A percentile compares a stretch with the other conserved stretches of the same genome.
phyloP scores from a whole-genome alignment of 345 rosid species.

The Odontarrhena argentea region DNA sequence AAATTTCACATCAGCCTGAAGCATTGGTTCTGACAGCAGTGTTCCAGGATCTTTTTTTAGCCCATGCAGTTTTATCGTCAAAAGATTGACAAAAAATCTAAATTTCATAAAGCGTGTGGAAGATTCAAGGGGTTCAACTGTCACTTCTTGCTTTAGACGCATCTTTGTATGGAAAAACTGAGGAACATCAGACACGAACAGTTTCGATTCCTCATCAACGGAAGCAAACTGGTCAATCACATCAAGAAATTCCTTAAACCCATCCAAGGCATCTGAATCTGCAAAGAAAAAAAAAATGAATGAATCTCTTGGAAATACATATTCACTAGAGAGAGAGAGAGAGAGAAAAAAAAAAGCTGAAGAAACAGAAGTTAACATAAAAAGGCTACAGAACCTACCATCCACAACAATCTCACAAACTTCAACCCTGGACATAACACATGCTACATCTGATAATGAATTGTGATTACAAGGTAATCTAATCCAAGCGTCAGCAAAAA shows the following conservation, averaged over 20 bases:
- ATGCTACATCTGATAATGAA: slow-evolving; percentile 44
- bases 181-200: slow-evolving; percentile 57
- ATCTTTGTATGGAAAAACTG: slow-evolving; percentile 58
- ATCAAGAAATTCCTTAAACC: slow-evolving; percentile 57
- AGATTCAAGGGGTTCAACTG: slow-evolving; percentile 43
- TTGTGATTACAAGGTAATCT: slow-evolving; percentile 61
- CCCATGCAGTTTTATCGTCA: slow-evolving; percentile 47
- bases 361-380: slow-evolving; percentile 15
- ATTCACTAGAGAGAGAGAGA: slow-evolving; percentile 23
- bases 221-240: slow-evolving; percentile 63
- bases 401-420: slow-evolving; percentile 59
- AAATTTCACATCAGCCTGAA: slow-evolving; percentile 62
- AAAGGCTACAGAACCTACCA: slow-evolving; percentile 54
- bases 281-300: slow-evolving; percentile 36
- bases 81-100: slow-evolving; percentile 53
- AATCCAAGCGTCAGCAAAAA: slow-evolving; percentile 76
- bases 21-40: slow-evolving; percentile 53
- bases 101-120: slow-evolving; percentile 46
- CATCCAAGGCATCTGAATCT: slow-evolving; percentile 59
- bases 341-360: slow-evolving; percentile 11
- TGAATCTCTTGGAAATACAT: slow-evolving; percentile 16
- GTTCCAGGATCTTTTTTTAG: slow-evolving; percentile 42
- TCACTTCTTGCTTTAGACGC: slow-evolving; percentile 43
- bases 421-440: slow-evolving; percentile 68
- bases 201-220: slow-evolving; percentile 56